These are phyloP conservation scores for Choanephora cucurbitarum DNA, from an alignment of 371 early-diverging fungal species.

Conservation along the genomic window DNA sequence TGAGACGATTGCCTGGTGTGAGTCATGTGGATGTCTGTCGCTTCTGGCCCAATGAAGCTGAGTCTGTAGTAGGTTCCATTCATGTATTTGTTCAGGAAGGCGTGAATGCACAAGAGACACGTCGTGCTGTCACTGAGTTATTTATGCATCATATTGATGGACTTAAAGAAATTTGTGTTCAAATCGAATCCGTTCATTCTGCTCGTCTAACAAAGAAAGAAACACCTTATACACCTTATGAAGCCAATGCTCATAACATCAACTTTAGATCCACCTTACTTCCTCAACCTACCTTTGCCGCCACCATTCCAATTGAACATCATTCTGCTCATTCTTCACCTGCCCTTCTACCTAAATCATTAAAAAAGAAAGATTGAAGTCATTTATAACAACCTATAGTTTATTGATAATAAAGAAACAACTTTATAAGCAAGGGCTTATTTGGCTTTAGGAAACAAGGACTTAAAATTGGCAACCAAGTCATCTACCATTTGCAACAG, in stretches of 20 bases:
- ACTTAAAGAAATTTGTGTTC: conserved; percentile 51
- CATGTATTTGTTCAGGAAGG: conserved; percentile 52
- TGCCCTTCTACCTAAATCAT: conserved; percentile 7
- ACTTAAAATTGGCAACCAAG: no score
- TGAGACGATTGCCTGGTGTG: conserved; percentile 48
- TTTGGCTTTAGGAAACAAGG: no score
- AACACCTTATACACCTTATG: not conserved
- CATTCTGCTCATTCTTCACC: conserved; percentile 6
- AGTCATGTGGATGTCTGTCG: conserved; percentile 43
- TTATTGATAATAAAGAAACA: no score
- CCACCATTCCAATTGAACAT: no score
- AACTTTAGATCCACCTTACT: conserved; percentile 17
- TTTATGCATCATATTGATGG: conserved; percentile 51
- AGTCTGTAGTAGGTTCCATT: conserved; percentile 57
- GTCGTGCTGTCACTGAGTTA: conserved; percentile 36
- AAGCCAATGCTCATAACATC: no score
- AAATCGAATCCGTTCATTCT: conserved; percentile 38
- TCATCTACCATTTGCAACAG: no score
- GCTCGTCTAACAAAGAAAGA: conserved; percentile 16
- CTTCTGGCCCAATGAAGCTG: conserved; percentile 69
- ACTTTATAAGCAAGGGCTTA: no score
- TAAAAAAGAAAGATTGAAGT: conserved; percentile 21
- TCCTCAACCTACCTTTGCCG: conserved; percentile 24
- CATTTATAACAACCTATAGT: no score
- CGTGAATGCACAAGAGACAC: conserved; percentile 32